These are phyloP conservation scores for Malus sylvestris DNA, from an alignment of 306 rosid genomes.

Conservation along the genomic window DNA sequence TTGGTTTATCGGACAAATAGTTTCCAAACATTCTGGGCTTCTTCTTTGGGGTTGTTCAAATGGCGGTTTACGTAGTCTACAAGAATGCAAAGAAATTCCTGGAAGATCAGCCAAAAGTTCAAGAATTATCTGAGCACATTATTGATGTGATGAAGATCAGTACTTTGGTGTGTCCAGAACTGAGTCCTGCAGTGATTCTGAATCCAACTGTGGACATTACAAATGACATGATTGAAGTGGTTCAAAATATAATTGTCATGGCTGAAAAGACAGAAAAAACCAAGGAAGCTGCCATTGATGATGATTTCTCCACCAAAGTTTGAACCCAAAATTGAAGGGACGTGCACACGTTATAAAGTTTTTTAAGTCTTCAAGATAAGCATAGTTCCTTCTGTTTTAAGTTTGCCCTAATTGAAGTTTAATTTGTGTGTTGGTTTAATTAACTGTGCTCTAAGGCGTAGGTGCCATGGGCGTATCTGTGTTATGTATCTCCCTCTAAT, in stretches of 20 bases:
- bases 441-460: background rate
- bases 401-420: background rate
- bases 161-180: conserved; percentile 36
- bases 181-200: conserved; percentile 22
- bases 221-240: conserved; percentile 2
- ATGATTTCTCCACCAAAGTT: conserved; percentile 2
- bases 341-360: background rate
- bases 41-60: conserved; percentile 77
- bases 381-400: background rate
- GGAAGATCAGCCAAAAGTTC: conserved; percentile 41
- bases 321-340: background rate
- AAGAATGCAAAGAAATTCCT: conserved; percentile 39
- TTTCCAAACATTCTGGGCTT: conserved; percentile 81
- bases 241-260: conserved; percentile 10
- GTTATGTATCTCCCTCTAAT: background rate
- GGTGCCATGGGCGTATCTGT: background rate
- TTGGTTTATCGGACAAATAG: conserved; percentile 6
- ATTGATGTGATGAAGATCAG: conserved; percentile 50
- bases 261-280: conserved; percentile 23
- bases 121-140: conserved; percentile 48
- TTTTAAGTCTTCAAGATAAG: background rate
- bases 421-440: background rate
- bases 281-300: background rate
- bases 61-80: conserved; percentile 61
- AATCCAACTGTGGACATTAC: conserved; percentile 5